Evolutionary conservation across 1,284 basidiomycete genomes (phyloP), one percentile per base, ranked within the genome.

Genomic region (Mycena sp.): DNA sequence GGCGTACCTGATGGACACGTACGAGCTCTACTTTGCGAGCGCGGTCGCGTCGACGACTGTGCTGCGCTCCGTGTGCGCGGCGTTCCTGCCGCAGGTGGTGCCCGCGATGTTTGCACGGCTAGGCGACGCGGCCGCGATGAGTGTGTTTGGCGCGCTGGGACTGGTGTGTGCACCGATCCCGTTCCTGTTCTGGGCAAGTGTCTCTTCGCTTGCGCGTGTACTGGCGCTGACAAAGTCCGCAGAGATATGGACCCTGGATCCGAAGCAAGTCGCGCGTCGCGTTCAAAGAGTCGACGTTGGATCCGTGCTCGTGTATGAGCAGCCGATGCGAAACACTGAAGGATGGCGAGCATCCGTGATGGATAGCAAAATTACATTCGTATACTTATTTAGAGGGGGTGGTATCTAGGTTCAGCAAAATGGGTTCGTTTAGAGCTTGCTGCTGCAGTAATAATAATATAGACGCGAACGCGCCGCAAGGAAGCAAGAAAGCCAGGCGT

Each of bases 11-110:
- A 87, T 87, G 30, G 86, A 84, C 25, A 87, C 90, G 0, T 94
- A 92, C 74, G 84, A 90, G 19, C 90, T 91, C 0, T 88, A 92
- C 45, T 89, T 92, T 0, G 92, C 92, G 2, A 88, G 85, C 12
- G 91, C 91, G 0, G 87, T 94, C 83, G 90, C 91, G 1, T 81
- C 86, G 46, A 94, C 94, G 72, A 87, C 83, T 38, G 88, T 88
- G 14, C 74, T 91, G 69, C 81, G 92, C 2, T 86, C 83, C 2
- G 74, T 81, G 0, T 92, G 93, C 67, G 91, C 90, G 0, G 88
- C 88, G 0, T 87, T 81, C 1, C 93, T 93, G 70, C 91, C 91
- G 1, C 76, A 92, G 23, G 89, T 89, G 63, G 85, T 87, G 1
- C 76, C 76, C 0, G 76, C 81, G 12, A 88, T 89, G 87, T 90